phyloP scores from a whole-genome alignment of 2,329 filamentous ascomycete species.

The Clonostachys solani region DNA sequence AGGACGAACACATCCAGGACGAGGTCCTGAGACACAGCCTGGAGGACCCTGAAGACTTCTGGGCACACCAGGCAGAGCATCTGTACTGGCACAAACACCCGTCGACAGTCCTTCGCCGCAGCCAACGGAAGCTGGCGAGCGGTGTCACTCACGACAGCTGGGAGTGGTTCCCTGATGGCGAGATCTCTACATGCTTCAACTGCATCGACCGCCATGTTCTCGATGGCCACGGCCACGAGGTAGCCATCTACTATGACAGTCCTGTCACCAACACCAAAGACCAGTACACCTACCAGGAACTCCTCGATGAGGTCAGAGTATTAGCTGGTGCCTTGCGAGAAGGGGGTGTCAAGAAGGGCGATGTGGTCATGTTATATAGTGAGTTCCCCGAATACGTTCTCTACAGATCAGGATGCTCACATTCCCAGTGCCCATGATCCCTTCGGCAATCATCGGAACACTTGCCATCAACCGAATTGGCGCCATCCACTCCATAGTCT shows the following conservation, averaged over 20 bases:
- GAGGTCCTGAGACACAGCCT: slow-evolving; percentile 54
- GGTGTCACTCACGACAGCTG: slow-evolving; percentile 69
- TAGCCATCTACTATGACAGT: slow-evolving; percentile 84
- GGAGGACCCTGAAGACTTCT: slow-evolving; percentile 67
- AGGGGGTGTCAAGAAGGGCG: slow-evolving; percentile 76
- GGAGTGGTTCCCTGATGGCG: slow-evolving; percentile 86
- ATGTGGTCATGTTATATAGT: slow-evolving; percentile 90
- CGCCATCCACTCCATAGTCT: slow-evolving; percentile 87
- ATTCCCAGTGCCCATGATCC: slow-evolving; percentile 84
- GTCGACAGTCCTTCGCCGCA: slow-evolving; percentile 51
- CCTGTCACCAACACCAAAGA: slow-evolving; percentile 73
- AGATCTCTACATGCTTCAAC: slow-evolving; percentile 90
- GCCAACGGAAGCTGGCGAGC: slow-evolving; percentile 58
- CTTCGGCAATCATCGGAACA: slow-evolving; percentile 80
- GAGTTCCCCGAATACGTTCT: slow-evolving; percentile 21
- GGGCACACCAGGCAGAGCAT: slow-evolving; percentile 68
- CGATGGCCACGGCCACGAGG: slow-evolving; percentile 66
- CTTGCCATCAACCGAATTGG: slow-evolving; percentile 78
- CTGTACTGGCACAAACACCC: slow-evolving; percentile 81
- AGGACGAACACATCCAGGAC: slow-evolving; percentile 35
- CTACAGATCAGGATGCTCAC: background rate
- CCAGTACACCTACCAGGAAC: slow-evolving; percentile 67
- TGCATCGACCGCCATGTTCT: slow-evolving; percentile 87
- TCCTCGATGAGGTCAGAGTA: slow-evolving; percentile 76
- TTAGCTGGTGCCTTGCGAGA: slow-evolving; percentile 79